These are phyloP conservation scores for Quercus suber DNA, from an alignment of 306 rosid genomes.

Conservation along the genomic window DNA sequence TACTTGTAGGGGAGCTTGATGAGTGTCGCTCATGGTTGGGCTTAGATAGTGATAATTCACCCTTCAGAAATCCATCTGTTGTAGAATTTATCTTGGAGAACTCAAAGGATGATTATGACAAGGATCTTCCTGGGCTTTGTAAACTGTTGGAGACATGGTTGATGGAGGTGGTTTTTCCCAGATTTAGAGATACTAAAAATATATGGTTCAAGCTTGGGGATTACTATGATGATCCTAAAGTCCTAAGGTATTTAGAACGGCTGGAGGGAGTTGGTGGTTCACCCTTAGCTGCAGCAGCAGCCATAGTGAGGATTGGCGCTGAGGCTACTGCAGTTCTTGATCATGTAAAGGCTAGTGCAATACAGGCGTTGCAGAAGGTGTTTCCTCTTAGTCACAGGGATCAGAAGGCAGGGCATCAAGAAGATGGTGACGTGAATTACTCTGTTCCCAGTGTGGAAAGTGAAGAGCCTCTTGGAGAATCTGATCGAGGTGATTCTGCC, in stretches of 20 bases:
- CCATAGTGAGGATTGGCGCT: conserved; percentile 87
- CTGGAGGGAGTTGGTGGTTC: conserved; percentile 74
- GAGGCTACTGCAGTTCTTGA: conserved; percentile 94
- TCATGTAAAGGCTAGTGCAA: conserved; percentile 77
- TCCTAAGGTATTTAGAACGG: conserved; percentile 81
- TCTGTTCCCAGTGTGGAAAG: conserved; percentile 35
- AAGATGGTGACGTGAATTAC: conserved; percentile 42
- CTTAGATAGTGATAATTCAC: conserved; percentile 67
- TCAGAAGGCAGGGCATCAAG: conserved; percentile 36
- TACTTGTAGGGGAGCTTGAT: conserved; percentile 92
- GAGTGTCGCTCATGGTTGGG: conserved; percentile 87
- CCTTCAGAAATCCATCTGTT: conserved; percentile 74
- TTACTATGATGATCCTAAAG: conserved; percentile 89
- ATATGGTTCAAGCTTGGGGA: conserved; percentile 79
- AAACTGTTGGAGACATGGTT: conserved; percentile 88
- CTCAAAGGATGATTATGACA: conserved; percentile 69
- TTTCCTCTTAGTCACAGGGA: conserved; percentile 62
- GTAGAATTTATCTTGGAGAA: conserved; percentile 74
- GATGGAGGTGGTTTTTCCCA: conserved; percentile 88
- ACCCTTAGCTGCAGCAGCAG: conserved; percentile 98
- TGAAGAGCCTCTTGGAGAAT: conserved; percentile 39
- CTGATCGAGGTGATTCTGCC: conserved; percentile 38
- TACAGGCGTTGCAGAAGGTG: conserved; percentile 78
- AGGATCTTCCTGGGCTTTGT: conserved; percentile 94
- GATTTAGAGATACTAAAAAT: conserved; percentile 82